Evolutionary conservation across 2,329 filamentous ascomycete species (phyloP), one percentile per base, ranked within the genome.

Genomic region (Alternaria triticimaculans): DNA sequence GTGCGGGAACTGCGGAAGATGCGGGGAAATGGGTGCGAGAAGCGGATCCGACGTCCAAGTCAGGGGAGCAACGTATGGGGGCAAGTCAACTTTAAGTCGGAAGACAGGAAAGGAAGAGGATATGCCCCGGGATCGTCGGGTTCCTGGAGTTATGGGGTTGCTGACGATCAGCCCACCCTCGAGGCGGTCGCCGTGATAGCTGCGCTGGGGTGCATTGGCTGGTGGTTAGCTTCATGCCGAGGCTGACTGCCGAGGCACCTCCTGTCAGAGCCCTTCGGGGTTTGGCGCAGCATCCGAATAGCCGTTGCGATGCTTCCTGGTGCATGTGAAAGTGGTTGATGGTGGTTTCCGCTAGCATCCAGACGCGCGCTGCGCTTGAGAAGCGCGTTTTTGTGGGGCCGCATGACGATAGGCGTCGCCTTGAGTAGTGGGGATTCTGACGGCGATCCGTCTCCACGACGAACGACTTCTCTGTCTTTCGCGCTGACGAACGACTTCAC

Each of bases 321-420:
- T 37, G 49, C 49, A 41, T 18, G 49, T 53, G 49, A 53, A 53
- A 41, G 30, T n/a, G 11, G 37, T 20, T 12, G 20, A 10, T 37
- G 6, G 11, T 51, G 48, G 12, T 41, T 18, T 41, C 9, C 26
- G 30, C 48, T 51, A 51, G 48, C 20, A 33, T 51, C 28, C 49
- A 23, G 28, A 21, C 28, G 49, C 28, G 49, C 28, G 43, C 37
- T 41, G 37, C 43, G 18, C 20, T 14, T 51, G 49, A 23, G 20
- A 23, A 41, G 49, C 49, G 20, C 20, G 49, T 53, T 53, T 41
- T 37, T 63, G 63, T 54, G 60, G 55, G 20, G 56, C 45, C 37
- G 58, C n/a, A 46, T 63, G 60, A 65, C 60, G 64, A 58, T 44
- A 54, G 49, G 54, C 48, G 60, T 56, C 56, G 41, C 20, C 28